These are phyloP conservation scores for Solanum clarkiae DNA, from an alignment of 257 asterid genomes.

Conservation along the genomic window DNA sequence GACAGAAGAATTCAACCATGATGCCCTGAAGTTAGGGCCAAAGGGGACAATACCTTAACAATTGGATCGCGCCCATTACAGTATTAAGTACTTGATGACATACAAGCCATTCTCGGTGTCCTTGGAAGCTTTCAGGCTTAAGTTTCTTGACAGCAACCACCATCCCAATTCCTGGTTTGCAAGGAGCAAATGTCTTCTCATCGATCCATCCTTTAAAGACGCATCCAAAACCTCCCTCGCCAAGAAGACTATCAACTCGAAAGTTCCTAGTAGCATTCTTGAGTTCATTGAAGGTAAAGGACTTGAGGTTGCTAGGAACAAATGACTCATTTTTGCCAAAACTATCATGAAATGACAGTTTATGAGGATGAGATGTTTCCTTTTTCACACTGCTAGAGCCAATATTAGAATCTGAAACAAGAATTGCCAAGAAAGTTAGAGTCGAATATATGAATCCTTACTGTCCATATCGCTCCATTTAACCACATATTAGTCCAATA, in stretches of 20 bases:
- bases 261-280: constrained; percentile 10
- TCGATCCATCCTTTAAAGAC: constrained; percentile 14
- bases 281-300: constrained; percentile 1
- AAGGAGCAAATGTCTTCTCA: constrained; percentile 1
- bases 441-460: neutral
- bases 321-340: neutral
- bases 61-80: neutral
- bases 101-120: constrained; percentile 15
- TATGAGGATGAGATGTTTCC: neutral
- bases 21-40: neutral
- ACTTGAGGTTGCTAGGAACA: neutral
- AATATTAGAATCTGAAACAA: neutral
- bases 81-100: neutral
- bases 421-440: neutral
- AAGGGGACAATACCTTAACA: neutral
- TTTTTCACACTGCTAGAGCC: neutral
- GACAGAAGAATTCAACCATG: neutral
- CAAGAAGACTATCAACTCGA: constrained; percentile 5
- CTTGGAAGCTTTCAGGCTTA: constrained; percentile 8
- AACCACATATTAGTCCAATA: neutral
- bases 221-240: constrained; percentile 9
- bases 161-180: constrained; percentile 3
- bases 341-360: neutral
- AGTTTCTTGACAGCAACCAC: constrained; percentile 12
- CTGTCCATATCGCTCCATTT: neutral